Percentiles rank a stretch among this genome's conserved stretches.
phyloP scores from a whole-genome alignment of 345 rosid genomes.

The Hypericum androsaemum region DNA sequence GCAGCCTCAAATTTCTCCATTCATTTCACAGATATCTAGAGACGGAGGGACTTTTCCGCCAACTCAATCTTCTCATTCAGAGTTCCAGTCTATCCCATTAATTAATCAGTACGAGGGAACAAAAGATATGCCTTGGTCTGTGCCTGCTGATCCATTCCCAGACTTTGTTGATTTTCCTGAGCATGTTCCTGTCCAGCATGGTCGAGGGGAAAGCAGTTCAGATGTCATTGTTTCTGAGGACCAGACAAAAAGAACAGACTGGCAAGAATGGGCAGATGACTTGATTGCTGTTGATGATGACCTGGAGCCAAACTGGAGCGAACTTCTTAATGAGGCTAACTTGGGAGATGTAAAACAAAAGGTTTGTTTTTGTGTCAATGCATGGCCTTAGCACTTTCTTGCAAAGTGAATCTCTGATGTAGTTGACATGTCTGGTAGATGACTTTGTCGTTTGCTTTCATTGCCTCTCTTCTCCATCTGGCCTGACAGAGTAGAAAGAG shows the following conservation, averaged over 20 bases:
- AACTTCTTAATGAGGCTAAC: constrained; percentile 44
- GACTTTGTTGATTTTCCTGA: constrained; percentile 41
- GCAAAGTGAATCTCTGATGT: too few species aligned
- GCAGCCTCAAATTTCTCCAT: constrained; percentile 33
- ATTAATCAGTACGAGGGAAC: constrained; percentile 29
- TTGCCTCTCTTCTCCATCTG: too few species aligned
- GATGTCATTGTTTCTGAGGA: constrained; percentile 32
- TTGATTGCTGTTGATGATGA: constrained; percentile 52
- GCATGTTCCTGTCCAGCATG: constrained; percentile 29
- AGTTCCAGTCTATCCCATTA: constrained; percentile 23
- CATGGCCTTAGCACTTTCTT: constrained; percentile 4
- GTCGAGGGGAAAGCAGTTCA: constrained; percentile 32
- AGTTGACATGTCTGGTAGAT: too few species aligned
- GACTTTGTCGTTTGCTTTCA: too few species aligned
- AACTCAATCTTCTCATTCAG: constrained; percentile 22
- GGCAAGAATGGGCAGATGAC: constrained; percentile 65
- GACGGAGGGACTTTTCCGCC: constrained; percentile 22
- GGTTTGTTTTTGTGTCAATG: constrained; percentile 28
- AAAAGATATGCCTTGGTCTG: constrained; percentile 41
- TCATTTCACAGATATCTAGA: constrained; percentile 36
- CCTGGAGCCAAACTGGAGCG: constrained; percentile 57
- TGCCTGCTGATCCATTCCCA: constrained; percentile 39
- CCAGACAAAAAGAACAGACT: constrained; percentile 34
- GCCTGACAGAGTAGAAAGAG: too few species aligned
- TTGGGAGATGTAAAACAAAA: constrained; percentile 31